Evolutionary conservation across 164 flowering plant species (phyloP).

Genomic region (Stephania cephalantha): DNA sequence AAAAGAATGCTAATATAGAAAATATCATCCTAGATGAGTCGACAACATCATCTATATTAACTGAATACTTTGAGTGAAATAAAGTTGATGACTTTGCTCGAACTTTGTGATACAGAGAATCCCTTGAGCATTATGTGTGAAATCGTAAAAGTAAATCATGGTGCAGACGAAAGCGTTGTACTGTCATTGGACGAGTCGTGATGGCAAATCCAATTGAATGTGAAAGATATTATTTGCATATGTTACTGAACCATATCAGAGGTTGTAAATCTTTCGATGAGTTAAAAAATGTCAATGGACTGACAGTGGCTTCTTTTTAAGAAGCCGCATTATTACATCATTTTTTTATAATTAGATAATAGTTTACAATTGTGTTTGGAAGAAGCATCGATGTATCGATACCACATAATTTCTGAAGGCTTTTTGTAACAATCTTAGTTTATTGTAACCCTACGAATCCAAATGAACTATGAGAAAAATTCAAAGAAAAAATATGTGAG

Average conservation of each 20-base stretch:
- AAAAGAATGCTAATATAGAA: background rate
- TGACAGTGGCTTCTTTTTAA: background rate
- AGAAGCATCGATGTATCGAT: background rate
- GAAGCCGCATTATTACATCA: background rate
- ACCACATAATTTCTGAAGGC: background rate
- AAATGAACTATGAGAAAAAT: background rate
- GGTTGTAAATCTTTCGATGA: background rate
- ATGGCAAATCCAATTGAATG: background rate
- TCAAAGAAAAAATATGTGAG: too few species aligned
- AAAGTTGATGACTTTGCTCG: background rate
- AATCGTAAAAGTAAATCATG: background rate
- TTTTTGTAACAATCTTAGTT: background rate
- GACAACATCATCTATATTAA: background rate
- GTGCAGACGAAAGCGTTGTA: background rate
- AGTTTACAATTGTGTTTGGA: background rate
- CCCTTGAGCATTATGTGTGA: background rate
- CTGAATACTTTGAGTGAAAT: background rate
- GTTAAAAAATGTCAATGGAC: background rate
- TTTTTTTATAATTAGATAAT: background rate
- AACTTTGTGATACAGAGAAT: background rate
- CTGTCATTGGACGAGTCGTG: background rate
- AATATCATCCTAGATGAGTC: background rate
- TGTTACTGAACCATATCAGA: background rate
- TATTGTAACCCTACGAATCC: background rate
- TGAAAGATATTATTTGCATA: conserved; percentile 1